phyloP scores from a whole-genome alignment of 1,139 yeast species.

The Diutina neorugosa region DNA sequence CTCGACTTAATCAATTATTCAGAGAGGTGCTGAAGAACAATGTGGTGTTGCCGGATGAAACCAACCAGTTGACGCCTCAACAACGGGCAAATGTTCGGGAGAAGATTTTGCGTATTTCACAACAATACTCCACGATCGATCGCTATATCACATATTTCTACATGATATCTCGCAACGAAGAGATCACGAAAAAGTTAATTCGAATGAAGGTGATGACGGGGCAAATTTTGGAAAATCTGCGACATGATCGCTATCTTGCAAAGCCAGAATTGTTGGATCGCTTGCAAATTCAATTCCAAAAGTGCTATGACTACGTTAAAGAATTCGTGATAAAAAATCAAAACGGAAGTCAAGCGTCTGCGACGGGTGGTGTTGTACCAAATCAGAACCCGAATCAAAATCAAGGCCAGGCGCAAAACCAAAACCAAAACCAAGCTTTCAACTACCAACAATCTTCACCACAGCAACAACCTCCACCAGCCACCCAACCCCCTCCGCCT shows the following conservation, averaged over 20 bases:
- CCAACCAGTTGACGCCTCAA: conserved; percentile 43
- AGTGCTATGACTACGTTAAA: conserved; percentile 63
- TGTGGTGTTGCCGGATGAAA: conserved; percentile 53
- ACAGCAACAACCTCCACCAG: conserved; percentile 6
- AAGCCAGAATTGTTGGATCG: conserved; percentile 59
- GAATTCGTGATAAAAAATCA: not conserved
- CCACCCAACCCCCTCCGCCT: conserved; percentile 2
- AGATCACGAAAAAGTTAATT: conserved; percentile 63
- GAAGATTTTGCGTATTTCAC: conserved; percentile 44
- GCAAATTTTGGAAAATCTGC: conserved; percentile 58
- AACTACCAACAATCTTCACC: conserved; percentile 22
- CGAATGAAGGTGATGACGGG: conserved; percentile 73
- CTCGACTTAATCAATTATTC: conserved; percentile 46
- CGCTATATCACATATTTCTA: conserved; percentile 68
- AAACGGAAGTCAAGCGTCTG: not conserved
- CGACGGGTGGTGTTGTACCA: not conserved
- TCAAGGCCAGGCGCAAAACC: not conserved
- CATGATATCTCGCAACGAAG: conserved; percentile 58
- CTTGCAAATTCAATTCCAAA: conserved; percentile 58
- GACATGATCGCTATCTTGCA: conserved; percentile 51
- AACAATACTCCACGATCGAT: conserved; percentile 58
- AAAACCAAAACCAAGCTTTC: not conserved
- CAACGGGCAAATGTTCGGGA: conserved; percentile 56
- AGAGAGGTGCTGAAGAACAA: conserved; percentile 62
- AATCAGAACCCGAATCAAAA: not conserved